Evolutionary conservation across 1,139 yeast genomes (phyloP).

Genomic region (Lodderomyces parapsilosis): DNA sequence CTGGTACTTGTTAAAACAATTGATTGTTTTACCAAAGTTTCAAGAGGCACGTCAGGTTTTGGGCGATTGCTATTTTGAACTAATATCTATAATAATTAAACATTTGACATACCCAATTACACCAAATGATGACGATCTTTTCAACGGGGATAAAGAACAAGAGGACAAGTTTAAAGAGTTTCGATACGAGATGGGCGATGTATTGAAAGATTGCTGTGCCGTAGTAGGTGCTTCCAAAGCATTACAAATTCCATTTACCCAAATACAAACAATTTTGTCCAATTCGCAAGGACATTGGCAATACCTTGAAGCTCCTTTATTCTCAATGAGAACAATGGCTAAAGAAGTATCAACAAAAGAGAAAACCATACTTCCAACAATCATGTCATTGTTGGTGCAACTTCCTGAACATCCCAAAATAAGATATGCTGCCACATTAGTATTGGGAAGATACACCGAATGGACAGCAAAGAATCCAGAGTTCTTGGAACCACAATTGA

Average conservation of each 20-base stretch:
- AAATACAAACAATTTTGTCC: slow-evolving; percentile 43
- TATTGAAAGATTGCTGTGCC: slow-evolving; percentile 89
- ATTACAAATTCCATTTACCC: slow-evolving; percentile 58
- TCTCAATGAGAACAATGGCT: slow-evolving; percentile 92
- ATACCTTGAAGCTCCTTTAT: slow-evolving; percentile 83
- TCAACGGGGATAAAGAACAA: slow-evolving; percentile 68
- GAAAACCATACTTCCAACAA: slow-evolving; percentile 67
- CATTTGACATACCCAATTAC: slow-evolving; percentile 76
- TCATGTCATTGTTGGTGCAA: slow-evolving; percentile 67
- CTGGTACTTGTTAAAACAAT: slow-evolving; percentile 82
- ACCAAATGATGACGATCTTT: slow-evolving; percentile 39
- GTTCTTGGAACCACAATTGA: slow-evolving; percentile 76
- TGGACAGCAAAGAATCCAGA: slow-evolving; percentile 92
- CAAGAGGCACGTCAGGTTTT: slow-evolving; percentile 57
- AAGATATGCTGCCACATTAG: slow-evolving; percentile 89
- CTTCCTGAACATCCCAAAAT: slow-evolving; percentile 86
- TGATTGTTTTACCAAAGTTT: slow-evolving; percentile 64
- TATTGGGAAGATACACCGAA: slow-evolving; percentile 89
- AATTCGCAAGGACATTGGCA: slow-evolving; percentile 63
- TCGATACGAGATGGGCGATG: slow-evolving; percentile 96
- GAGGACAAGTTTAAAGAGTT: slow-evolving; percentile 93
- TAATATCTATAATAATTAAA: slow-evolving; percentile 65
- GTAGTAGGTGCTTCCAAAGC: slow-evolving; percentile 79
- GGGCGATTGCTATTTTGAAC: slow-evolving; percentile 58
- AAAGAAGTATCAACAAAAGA: slow-evolving; percentile 77